Evolutionary conservation across 2,329 filamentous ascomycete species (phyloP), one percentile per base, ranked within the genome.

Genomic region (Calonectria montana): DNA sequence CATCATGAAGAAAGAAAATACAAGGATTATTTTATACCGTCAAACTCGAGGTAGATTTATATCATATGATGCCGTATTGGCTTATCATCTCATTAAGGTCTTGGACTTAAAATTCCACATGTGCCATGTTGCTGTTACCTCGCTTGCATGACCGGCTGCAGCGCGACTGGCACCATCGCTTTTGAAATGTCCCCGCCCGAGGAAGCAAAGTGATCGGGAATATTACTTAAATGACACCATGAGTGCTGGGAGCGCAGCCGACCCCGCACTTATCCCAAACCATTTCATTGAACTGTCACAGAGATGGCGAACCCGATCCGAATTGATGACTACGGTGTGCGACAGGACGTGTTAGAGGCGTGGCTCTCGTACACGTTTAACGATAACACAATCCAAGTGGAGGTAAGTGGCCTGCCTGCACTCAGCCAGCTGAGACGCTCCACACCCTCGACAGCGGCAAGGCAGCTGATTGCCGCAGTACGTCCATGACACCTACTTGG

Each of bases 361-460:
- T 65, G 63, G 63, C 47, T 65, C 13, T 10, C 21, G 31, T 45
- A 50, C 29, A 57, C 47, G 18, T 66, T 66, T n/a, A n/a, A 45
- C 35, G 35, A 66, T 16, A n/a, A 45, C 13, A 57, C 21, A 4
- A 57, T 66, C 39, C 47, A 43, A 50, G 48, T 66, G 23, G 47
- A 53, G 48, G 64, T 57, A 16, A 66, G 47, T 45, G n/a, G 25
- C 9, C 47, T 29, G 16, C 15, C 25, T 29, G 25, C 25, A 29
- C 9, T 27, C 5, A 23, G 18, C 27, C 9, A 37, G 39, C 45
- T n/a, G 59, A 23, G 23, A 63, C 15, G 27, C 27, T 55, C 50
- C 50, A 31, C 50, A 35, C 50, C 27, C 16, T 31, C 35, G 18
- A 4, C 25, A 31, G 18, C 50, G 50, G 29, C 25, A 31, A 31